These are phyloP conservation scores for Aethionema arabicum DNA, from an alignment of 345 rosid species.

Conservation along the genomic window DNA sequence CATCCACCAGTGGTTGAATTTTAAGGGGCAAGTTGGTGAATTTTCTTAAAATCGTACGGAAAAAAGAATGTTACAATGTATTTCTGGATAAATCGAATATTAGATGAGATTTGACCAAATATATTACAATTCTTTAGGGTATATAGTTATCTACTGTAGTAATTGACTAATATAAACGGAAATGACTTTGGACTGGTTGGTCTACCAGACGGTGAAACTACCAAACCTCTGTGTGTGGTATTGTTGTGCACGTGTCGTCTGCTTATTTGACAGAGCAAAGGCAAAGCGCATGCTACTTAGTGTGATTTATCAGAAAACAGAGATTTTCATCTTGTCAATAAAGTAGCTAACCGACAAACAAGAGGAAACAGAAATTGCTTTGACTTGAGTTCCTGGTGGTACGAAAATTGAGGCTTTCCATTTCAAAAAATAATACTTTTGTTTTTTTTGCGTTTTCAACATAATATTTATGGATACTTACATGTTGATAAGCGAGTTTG, in stretches of 20 bases:
- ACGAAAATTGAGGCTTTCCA: conserved; percentile 5
- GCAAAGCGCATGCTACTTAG: conserved; percentile 11
- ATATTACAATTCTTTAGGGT: too few species aligned
- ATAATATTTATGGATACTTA: neutral
- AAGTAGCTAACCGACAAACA: conserved; percentile 32
- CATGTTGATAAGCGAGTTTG: neutral
- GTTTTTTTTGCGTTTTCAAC: neutral
- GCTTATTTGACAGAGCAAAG: conserved; percentile 3
- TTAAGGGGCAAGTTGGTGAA: too few species aligned
- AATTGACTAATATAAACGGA: too few species aligned
- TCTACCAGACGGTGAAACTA: conserved; percentile 56
- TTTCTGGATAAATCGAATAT: too few species aligned
- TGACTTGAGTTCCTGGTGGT: conserved; percentile 28
- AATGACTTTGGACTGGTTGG: conserved; percentile 75
- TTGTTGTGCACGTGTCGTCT: neutral
- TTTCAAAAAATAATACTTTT: too few species aligned
- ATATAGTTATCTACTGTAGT: too few species aligned
- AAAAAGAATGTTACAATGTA: too few species aligned
- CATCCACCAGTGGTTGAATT: too few species aligned
- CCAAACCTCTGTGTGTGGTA: neutral
- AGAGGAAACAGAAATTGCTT: conserved; percentile 30
- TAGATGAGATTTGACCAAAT: too few species aligned
- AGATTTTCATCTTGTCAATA: conserved; percentile 13
- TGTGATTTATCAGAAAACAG: conserved; percentile 26
- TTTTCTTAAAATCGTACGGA: too few species aligned